Base-by-base conservation (phyloP, 306 rosid species). In the Senna tora region DNA sequence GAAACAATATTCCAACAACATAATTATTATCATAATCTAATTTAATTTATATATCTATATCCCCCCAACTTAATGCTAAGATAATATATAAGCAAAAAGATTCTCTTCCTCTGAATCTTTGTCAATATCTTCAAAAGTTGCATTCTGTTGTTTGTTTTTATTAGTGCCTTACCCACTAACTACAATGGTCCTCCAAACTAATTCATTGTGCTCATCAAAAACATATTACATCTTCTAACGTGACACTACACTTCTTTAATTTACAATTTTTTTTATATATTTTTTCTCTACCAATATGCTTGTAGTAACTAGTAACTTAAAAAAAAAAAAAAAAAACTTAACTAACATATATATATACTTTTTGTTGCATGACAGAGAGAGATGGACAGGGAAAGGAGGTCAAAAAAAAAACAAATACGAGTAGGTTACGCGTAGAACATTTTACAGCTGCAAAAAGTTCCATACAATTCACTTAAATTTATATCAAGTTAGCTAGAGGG, bases 161-260 rank as follows among this genome's bases (percentile, higher is more conserved):
- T 42, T 50, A 79, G 95, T 89, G 95, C 85, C 79, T n/a, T 25
- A 4, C 66, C 80, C 96, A 89, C 84, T 84, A 78, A 67, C 82
- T 56, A 51, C 28, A 67, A 77, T 74, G 84, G 79, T 84, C 85
- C 82, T 84, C 85, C 82, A 70, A 56, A 65, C 70, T 45, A 76
- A 78, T 68, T 68, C 73, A 80, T 80, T 78, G 83, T 70, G 65
- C 66, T n/a, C 85, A 68, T 75, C 28, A 42, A 53, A 62, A 58
- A 36, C 66, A 53, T 64, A 74, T 71, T 45, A 61, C 80, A 71
- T 83, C 79, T 53, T 34, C 28, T 57, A 60, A 51, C 13, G 57
- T 56, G 42, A 61, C 25, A 14, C 14, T 61, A 61, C 25, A 14
- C 14, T 61, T 9, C 71, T 75, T 75, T 71, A 25, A 36, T 72